These are phyloP conservation scores for Alternaria rosae DNA, from an alignment of 2,329 filamentous ascomycete genomes.

Conservation along the genomic window DNA sequence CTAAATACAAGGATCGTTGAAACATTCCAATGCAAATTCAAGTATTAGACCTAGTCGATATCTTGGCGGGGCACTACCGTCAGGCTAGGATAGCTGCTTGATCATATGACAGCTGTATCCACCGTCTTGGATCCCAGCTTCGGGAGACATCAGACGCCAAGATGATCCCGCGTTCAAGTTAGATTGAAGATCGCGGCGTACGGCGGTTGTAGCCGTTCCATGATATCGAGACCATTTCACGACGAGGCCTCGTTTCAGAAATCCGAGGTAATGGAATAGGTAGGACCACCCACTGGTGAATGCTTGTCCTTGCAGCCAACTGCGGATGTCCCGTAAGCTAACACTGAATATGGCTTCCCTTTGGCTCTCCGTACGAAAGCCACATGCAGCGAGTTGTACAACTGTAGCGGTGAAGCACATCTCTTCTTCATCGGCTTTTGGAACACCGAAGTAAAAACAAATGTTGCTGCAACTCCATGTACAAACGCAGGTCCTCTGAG, in stretches of 20 bases:
- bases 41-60: conserved; percentile 23
- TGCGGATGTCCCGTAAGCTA: conserved; percentile 12
- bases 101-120: conserved; percentile 46
- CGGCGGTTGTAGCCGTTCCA: conserved; percentile 12
- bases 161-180: conserved; percentile 17
- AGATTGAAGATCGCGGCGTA: conserved; percentile 13
- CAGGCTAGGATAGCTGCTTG: conserved; percentile 29
- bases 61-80: conserved; percentile 34
- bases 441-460: conserved; percentile 13
- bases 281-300: conserved; percentile 13
- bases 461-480: neutral
- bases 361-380: conserved; percentile 24
- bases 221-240: conserved; percentile 16
- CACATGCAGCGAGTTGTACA: conserved; percentile 38
- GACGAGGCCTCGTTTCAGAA: conserved; percentile 36
- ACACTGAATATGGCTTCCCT: conserved; percentile 21
- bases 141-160: conserved; percentile 26
- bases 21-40: conserved; percentile 26
- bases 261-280: conserved; percentile 27
- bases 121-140: conserved; percentile 33
- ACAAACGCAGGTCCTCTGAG: neutral
- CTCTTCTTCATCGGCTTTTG: conserved; percentile 5
- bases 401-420: conserved; percentile 40
- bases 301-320: conserved; percentile 20
- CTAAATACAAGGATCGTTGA: conserved; percentile 13